Base-by-base conservation (phyloP, 1,284 basidiomycete genomes). In the Megacollybia platyphylla region DNA sequence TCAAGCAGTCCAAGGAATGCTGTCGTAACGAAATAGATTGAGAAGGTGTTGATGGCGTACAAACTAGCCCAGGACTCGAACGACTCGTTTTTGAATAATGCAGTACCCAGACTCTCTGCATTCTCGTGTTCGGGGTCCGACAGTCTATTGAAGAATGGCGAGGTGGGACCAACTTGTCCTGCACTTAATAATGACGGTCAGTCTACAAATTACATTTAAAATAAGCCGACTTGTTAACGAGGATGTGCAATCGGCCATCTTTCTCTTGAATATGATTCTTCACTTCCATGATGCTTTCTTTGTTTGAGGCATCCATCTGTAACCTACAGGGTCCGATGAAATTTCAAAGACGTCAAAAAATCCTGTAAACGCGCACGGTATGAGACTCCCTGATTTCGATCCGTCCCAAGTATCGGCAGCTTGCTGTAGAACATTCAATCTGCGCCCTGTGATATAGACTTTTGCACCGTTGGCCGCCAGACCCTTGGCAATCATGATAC, bases 401-500 rank as follows among this genome's bases (percentile, higher is more conserved):
- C 36, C 36, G 13, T 38, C 36, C 36, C 36, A 38, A 15, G 4
- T 62, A 35, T 62, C 57, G 11, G 69, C 63, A 20, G 71, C 64
- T 46, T 67, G 73, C 51, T 80, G 65, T 18, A 87, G 65, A 1
- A 83, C 73, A 5, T 79, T 72, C 37, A 68, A 57, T 40, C 84
- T 68, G 39, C 85, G 65, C 7, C 81, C 79, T 1, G 74, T 76
- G 51, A 91, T 83, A 56, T 90, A 91, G 10, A 90, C 87, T 49
- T 78, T 83, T 10, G 87, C 85, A 2, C 86, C 85, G 51, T 79
- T 83, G 17, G 74, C 72, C 7, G 84, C 83, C 10, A 91, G 67
- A 3, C 81, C 84, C 43, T 71, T 67, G 4, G 86, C 68, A 44
- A 87, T 86, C 75, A 82, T 81, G 46, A 79, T 58, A 4, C 64